Percentiles rank a stretch among this genome's conserved stretches.
Conservation (phyloP, 2,329 filamentous ascomycete species). For the Colletotrichum sojae region DNA sequence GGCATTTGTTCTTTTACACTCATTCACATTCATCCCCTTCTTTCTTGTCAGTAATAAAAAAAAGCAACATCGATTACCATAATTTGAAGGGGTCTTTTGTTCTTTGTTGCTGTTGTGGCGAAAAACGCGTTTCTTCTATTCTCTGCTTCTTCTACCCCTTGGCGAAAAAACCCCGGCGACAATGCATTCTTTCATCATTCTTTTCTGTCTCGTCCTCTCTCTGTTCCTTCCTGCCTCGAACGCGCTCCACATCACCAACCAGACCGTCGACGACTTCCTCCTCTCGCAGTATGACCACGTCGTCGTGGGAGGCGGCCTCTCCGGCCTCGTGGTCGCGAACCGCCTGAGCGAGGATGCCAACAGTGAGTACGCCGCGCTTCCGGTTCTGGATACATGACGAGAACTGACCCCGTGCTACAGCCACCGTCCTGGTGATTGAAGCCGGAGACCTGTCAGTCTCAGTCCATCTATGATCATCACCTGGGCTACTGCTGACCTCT, state of each 20-base stretch:
- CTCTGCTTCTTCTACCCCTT: not conserved
- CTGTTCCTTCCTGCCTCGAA: slow-evolving; percentile 11
- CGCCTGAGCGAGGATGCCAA: slow-evolving; percentile 56
- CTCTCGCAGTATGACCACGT: slow-evolving; percentile 52
- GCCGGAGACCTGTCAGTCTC: slow-evolving; percentile 41
- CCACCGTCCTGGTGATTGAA: slow-evolving; percentile 42
- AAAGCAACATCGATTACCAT: not conserved
- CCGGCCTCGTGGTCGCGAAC: slow-evolving; percentile 60
- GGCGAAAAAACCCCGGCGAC: not conserved
- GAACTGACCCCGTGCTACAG: too few species aligned
- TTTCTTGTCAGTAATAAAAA: not conserved
- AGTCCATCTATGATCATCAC: not conserved
- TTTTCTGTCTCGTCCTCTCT: not conserved
- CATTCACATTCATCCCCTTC: slow-evolving; percentile 1
- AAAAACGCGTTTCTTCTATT: not conserved
- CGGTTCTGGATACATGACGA: not conserved
- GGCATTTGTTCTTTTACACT: not conserved
- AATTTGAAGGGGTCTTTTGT: not conserved
- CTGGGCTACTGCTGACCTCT: not conserved
- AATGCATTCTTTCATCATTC: slow-evolving; percentile 16
- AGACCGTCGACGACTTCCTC: slow-evolving; percentile 29
- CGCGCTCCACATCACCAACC: slow-evolving; percentile 33
- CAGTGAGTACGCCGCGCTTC: slow-evolving; percentile 36
- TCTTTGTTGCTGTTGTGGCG: not conserved
- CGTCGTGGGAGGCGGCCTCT: slow-evolving; percentile 62